Evolutionary conservation across 2,329 filamentous ascomycete genomes (phyloP), one percentile per base, ranked within the genome.

Genomic region (Myriosclerotinia curreyana): DNA sequence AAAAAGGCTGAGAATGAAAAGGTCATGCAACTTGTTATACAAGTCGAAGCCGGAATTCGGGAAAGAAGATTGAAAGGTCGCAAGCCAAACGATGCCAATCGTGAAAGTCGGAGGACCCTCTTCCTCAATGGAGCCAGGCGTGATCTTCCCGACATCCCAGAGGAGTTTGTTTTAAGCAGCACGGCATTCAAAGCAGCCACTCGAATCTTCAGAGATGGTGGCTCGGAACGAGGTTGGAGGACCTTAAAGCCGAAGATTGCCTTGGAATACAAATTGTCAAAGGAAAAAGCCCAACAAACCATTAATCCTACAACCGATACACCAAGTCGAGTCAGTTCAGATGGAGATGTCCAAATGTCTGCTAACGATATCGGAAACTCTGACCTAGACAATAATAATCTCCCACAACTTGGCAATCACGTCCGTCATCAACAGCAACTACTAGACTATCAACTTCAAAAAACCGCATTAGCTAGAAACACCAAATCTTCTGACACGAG

Each of bases 181-280:
- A 68, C 67, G 44, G 56, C 69, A 22, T 74, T 67, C 65, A 74
- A 72, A 62, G 72, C 68, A 56, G 72, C 73, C 8, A 70, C 67
- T 42, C 70, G 72, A 36, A 72, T 74, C 28, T 74, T 71, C 53
- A 67, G 72, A 46, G 70, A 74, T 61, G 51, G 59, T 40, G 72
- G 73, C 53, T 72, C 71, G 2, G 72, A 74, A 56, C 69, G 73
- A 56, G 70, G 71, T 14, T 75, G 72, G 72, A 66, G 69, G 55
- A 66, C 68, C 11, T 60, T 75, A 60, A 73, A 69, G 65, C 71
- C 72, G 15, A 75, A 75, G 66, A 74, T 75, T 44, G 66, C 68
- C 25, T 65, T 65, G 60, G 72, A 69, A 52, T 73, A 68, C 65
- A 63, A 67, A 25, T 34, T 50, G 14, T 54, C 40, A 12, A 62